Base-by-base conservation (phyloP, 306 rosid genomes). In the Vicia villosa region DNA sequence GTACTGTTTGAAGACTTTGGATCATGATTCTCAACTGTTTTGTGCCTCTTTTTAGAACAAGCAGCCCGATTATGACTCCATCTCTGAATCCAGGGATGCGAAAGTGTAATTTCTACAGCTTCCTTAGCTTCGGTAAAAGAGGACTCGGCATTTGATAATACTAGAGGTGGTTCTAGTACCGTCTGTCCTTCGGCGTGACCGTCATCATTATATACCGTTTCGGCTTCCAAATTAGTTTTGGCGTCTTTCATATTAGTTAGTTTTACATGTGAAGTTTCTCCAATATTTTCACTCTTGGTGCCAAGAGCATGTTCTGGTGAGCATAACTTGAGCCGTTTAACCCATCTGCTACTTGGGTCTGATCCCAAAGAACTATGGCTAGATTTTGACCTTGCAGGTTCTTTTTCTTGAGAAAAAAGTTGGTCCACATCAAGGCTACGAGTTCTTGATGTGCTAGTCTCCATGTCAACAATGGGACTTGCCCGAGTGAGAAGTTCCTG, bases 21-120 rank as follows among this genome's bases (percentile, higher is more conserved):
- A 26, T 82, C 74, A 34, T 14, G 72, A 63, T 63, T 70, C 80
- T 72, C 83, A 10, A 32, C 59, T 26, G 77, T 40, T 73, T 81
- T 76, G 8, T 47, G 74, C 42, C 77, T 86, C 63, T 77, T 84
- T 34, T 34, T 74, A 59, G 89, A 66, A 63, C 83, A 68, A 32
- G 69, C 36, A 20, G 56, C 59, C 37, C 13, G 72, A 20, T 63
- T 61, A 22, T n/a, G n/a, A n/a, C 87, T 63, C 91, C 96, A 89
- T 76, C 99, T 82, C 55, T 41, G 87, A 63, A 94, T 89, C 99
- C 99, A 94, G 34, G 99, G 96, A 79, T 87, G 86, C 37, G 92
- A 86, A 26, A 91, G 88, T 41, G 81, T 70, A 55, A 79, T 74
- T 17, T 82, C 82, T 67, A 46, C 86, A 36, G 74, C 74, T 77